Percentiles rank a stretch among this genome's conserved stretches.
phyloP scores from a whole-genome alignment of 805 yeast species.

The Zygoascus bituminiphila region DNA sequence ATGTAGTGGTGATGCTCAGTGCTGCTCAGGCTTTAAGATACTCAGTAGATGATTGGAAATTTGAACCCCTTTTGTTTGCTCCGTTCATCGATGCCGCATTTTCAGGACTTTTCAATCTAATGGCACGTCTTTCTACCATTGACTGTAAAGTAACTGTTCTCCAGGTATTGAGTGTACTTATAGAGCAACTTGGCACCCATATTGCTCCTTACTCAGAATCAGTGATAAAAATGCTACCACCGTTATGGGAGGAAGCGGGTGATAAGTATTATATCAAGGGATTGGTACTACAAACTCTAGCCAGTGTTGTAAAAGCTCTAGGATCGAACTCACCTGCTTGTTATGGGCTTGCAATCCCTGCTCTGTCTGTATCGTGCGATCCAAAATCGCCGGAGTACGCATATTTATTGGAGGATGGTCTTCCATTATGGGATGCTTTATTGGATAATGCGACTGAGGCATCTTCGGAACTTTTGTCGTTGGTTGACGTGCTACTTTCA shows the following conservation, averaged over 20 bases:
- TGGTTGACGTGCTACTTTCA: conserved; percentile 45
- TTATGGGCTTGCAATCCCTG: conserved; percentile 38
- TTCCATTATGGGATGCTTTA: conserved; percentile 70
- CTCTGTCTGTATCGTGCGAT: conserved; percentile 55
- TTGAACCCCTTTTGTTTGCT: conserved; percentile 55
- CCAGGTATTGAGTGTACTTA: conserved; percentile 54
- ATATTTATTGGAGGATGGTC: conserved; percentile 75
- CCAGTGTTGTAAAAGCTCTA: conserved; percentile 25
- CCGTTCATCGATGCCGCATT: conserved; percentile 49
- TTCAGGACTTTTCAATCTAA: conserved; percentile 41
- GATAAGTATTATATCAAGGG: conserved; percentile 31
- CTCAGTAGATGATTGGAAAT: conserved; percentile 81
- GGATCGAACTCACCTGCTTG: conserved; percentile 16
- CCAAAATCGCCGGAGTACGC: conserved; percentile 46
- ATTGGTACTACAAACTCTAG: conserved; percentile 30
- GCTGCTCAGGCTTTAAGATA: conserved; percentile 61
- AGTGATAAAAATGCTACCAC: conserved; percentile 47
- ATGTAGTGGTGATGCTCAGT: conserved; percentile 72
- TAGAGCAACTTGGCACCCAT: conserved; percentile 27
- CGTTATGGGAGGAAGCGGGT: conserved; percentile 59
- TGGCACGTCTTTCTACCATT: conserved; percentile 42
- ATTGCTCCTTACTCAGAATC: conserved; percentile 25
- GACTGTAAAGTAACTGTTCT: conserved; percentile 74
- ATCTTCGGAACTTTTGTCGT: conserved; percentile 34
- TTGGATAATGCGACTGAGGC: conserved; percentile 51